Conservation (phyloP, 768 basidiomycete genomes). For the Phlebiopsis gigantea region DNA sequence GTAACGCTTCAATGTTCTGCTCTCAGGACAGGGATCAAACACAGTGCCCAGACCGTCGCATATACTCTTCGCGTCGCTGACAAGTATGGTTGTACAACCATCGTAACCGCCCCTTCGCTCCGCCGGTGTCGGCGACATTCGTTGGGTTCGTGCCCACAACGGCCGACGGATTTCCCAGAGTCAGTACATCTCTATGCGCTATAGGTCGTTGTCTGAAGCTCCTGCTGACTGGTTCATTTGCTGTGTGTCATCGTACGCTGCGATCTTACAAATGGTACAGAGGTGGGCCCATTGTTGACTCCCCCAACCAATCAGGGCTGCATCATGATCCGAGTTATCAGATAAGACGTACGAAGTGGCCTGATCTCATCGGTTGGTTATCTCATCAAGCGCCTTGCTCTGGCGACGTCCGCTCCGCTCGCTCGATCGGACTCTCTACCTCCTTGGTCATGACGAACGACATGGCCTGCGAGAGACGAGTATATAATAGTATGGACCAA, state of each 20-base stretch:
- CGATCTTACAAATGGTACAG: no score
- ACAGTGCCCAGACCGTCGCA: no score
- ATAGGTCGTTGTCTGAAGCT: no score
- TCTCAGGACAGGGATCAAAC: no score
- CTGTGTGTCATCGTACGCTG: not conserved
- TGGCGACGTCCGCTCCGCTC: constrained; percentile 1
- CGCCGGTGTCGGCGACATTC: not conserved
- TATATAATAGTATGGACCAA: not conserved
- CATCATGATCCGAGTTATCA: constrained; percentile 1
- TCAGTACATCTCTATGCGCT: not conserved
- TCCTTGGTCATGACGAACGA: not conserved
- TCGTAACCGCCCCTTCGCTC: not conserved
- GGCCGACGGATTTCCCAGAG: not conserved
- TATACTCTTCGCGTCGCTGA: not conserved
- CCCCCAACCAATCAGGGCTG: not conserved
- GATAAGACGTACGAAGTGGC: constrained; percentile 3
- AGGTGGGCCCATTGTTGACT: not conserved
- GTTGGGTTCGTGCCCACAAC: not conserved
- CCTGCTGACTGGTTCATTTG: not conserved
- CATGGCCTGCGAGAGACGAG: not conserved
- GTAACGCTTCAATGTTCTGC: no score
- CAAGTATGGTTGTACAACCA: not conserved
- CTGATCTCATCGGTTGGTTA: not conserved
- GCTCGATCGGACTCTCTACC: not conserved
- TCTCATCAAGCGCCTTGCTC: constrained; percentile 1